Percentiles rank a stretch among this genome's conserved stretches.
These are phyloP conservation scores for Ophiosphaerella herpotricha DNA, from an alignment of 2,329 filamentous ascomycete species.

Conservation along the genomic window DNA sequence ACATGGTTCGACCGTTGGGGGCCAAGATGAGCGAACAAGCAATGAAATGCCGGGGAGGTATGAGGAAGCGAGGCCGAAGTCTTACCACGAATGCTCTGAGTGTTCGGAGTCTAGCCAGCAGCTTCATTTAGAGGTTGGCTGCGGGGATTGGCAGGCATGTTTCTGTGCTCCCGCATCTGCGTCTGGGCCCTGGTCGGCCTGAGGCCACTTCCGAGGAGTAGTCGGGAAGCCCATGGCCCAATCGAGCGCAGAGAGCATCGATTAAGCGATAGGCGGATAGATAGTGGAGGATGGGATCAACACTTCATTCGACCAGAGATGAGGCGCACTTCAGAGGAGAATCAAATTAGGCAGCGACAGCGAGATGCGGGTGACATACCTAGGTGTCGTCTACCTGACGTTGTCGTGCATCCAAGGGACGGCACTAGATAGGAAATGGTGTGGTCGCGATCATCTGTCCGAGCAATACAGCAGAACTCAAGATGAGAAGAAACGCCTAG, in stretches of 20 bases:
- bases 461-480: conserved; percentile 8
- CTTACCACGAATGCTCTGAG: background rate
- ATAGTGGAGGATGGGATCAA: conserved; percentile 20
- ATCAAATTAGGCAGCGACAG: conserved; percentile 22
- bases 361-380: conserved; percentile 29
- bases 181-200: conserved; percentile 23
- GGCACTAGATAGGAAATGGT: conserved; percentile 4
- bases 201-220: conserved; percentile 19
- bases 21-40: conserved; percentile 18
- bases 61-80: background rate
- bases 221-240: conserved; percentile 21
- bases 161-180: conserved; percentile 33
- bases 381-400: conserved; percentile 8
- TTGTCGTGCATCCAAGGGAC: conserved; percentile 10
- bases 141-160: conserved; percentile 14
- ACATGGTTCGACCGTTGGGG: conserved; percentile 27
- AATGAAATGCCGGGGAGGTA: conserved; percentile 8
- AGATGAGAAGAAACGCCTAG: conserved; percentile 16
- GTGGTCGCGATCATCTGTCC: background rate
- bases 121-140: conserved; percentile 15
- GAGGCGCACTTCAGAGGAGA: conserved; percentile 25
- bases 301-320: conserved; percentile 24
- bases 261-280: conserved; percentile 11
- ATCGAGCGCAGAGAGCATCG: conserved; percentile 20
- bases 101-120: background rate